A percentile compares a stretch with the other conserved stretches of the same genome.
These are phyloP conservation scores for Coffea eugenioides DNA, from an alignment of 257 asterid genomes.

Conservation along the genomic window DNA sequence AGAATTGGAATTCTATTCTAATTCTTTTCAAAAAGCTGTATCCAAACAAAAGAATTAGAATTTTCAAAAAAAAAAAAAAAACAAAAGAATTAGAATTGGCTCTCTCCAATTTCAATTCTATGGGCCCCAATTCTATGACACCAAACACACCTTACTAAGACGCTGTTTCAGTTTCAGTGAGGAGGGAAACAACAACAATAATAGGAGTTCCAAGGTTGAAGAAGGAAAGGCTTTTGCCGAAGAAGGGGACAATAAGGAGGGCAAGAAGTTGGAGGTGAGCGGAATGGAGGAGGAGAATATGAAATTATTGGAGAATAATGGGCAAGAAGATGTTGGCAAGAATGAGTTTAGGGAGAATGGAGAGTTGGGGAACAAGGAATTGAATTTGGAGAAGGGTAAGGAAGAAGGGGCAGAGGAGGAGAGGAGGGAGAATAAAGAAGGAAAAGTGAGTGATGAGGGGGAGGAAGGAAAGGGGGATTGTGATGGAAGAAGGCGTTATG, in stretches of 20 bases:
- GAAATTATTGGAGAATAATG: conserved; percentile 1
- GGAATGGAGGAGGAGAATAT: background rate
- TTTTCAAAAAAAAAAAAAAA: too few relatives aligned
- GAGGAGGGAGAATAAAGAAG: background rate
- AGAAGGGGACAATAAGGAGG: background rate
- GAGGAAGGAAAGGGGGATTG: background rate
- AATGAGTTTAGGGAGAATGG: too few relatives aligned
- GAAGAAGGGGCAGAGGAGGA: background rate
- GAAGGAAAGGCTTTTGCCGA: background rate
- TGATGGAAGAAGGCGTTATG: background rate
- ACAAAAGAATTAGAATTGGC: too few relatives aligned
- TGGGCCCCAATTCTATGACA: too few relatives aligned
- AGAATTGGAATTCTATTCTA: too few relatives aligned
- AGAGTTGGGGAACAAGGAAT: background rate
- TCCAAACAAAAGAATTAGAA: too few relatives aligned
- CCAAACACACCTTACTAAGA: too few relatives aligned
- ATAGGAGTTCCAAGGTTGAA: background rate
- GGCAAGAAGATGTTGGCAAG: background rate
- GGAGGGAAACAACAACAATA: background rate
- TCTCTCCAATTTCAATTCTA: too few relatives aligned
- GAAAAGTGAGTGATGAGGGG: background rate
- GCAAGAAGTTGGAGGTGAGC: too few relatives aligned
- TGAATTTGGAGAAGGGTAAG: background rate
- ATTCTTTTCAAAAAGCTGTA: too few relatives aligned
- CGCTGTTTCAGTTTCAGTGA: too few relatives aligned